Evolutionary conservation across 257 asterid genomes (phyloP).

Genomic region (Petunia axillaris): DNA sequence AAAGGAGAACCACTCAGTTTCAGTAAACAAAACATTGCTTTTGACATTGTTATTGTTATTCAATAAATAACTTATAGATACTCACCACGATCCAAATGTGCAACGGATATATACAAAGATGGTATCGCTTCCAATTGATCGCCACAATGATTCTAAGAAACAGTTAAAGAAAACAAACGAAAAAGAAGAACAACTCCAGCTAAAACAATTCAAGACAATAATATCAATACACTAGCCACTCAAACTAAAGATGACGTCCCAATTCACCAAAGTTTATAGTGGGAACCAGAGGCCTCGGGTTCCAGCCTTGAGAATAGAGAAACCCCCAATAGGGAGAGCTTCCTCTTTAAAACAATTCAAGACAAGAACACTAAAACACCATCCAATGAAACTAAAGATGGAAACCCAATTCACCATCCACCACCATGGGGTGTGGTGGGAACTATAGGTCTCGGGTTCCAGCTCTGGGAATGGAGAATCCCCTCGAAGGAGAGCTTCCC

Average conservation of each 20-base stretch:
- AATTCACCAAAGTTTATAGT: background rate
- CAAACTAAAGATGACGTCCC: constrained; percentile 15
- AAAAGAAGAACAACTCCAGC: background rate
- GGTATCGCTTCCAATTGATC: constrained; percentile 85
- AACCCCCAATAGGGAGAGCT: too few species aligned
- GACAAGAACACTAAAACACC: constrained; percentile 15
- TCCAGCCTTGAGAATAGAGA: too few species aligned
- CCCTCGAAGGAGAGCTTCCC: too few species aligned
- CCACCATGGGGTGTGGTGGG: too few species aligned
- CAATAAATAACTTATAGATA: constrained; percentile 20
- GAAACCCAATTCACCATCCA: constrained; percentile 5
- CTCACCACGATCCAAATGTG: constrained; percentile 99
- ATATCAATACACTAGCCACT: constrained; percentile 17
- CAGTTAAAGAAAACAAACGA: constrained; percentile 39
- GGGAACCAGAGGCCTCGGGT: too few species aligned
- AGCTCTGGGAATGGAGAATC: too few species aligned
- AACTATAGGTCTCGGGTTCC: too few species aligned
- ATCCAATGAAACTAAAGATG: constrained; percentile 13
- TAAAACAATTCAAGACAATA: background rate
- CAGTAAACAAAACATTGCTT: constrained; percentile 1
- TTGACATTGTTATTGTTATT: background rate
- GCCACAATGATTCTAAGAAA: constrained; percentile 79
- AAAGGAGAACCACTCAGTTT: background rate
- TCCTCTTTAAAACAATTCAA: background rate
- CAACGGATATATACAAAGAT: constrained; percentile 72